Conservation (phyloP, 169 alveolate genomes). For the Babesia divergens region DNA sequence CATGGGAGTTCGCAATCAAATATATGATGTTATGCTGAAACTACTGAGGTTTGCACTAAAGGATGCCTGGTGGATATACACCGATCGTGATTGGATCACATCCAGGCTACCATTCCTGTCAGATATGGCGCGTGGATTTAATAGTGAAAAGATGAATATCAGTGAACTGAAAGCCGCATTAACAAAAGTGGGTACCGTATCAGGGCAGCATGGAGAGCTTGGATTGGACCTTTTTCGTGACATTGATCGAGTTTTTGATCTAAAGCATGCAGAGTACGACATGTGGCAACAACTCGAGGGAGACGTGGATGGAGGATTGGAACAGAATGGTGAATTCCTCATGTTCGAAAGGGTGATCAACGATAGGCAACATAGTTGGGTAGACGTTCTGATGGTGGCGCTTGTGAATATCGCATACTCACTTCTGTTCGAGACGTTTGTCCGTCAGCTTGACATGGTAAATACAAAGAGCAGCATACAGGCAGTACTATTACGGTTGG, state of each 20-base stretch:
- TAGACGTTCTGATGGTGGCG: slow-evolving; percentile 5
- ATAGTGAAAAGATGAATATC: not conserved
- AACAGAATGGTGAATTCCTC: not conserved
- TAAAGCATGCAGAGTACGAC: slow-evolving; percentile 1
- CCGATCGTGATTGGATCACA: slow-evolving; percentile 15
- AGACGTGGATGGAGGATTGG: not conserved
- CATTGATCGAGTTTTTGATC: slow-evolving; percentile 5
- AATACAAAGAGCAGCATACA: not conserved
- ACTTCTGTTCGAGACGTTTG: slow-evolving; percentile 13
- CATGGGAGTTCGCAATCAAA: slow-evolving; percentile 28
- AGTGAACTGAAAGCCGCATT: slow-evolving; percentile 4
- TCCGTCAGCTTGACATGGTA: not conserved
- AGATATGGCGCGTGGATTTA: not conserved
- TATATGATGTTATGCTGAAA: slow-evolving; percentile 22
- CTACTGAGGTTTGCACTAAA: slow-evolving; percentile 34
- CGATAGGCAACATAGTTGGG: not conserved
- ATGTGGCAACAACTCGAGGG: slow-evolving; percentile 33
- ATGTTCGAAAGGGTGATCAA: slow-evolving; percentile 19
- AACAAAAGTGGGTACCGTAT: not conserved
- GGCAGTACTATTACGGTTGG: not conserved
- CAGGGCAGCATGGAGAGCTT: slow-evolving; percentile 20
- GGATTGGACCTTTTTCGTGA: slow-evolving; percentile 1
- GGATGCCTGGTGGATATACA: slow-evolving; percentile 60
- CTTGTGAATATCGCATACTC: slow-evolving; percentile 2
- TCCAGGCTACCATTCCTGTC: slow-evolving; percentile 32